Percentiles rank a stretch among this genome's conserved stretches.
These are phyloP conservation scores for Colletotrichum orbiculare DNA, from an alignment of 2,329 filamentous ascomycete species.

Conservation along the genomic window DNA sequence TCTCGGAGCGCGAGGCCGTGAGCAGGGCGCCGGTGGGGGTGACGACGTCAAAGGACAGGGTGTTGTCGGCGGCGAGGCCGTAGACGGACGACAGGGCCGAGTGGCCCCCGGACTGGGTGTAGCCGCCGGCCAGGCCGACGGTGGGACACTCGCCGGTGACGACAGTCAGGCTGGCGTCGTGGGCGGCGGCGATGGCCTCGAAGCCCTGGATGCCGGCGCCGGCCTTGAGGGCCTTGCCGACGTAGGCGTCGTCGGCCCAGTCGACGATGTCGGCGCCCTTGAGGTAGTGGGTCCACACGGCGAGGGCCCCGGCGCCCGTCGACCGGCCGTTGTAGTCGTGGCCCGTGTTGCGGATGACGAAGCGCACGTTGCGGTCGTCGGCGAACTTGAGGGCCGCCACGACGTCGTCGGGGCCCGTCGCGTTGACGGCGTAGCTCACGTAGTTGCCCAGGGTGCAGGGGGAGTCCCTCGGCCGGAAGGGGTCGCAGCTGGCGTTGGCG, in stretches of 20 bases:
- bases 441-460: constrained; percentile 50
- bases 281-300: constrained; percentile 60
- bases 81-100: constrained; percentile 55
- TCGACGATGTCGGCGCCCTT: constrained; percentile 53
- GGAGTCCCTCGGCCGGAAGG: constrained; percentile 46
- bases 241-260: constrained; percentile 49
- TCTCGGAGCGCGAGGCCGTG: constrained; percentile 61
- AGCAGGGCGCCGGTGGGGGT: constrained; percentile 62
- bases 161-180: constrained; percentile 51
- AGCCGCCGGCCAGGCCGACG: constrained; percentile 66
- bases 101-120: constrained; percentile 65
- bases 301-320: constrained; percentile 60
- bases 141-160: constrained; percentile 61
- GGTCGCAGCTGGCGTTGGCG: constrained; percentile 44
- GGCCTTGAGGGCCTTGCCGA: constrained; percentile 61
- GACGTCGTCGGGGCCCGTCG: constrained; percentile 46
- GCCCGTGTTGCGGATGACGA: constrained; percentile 49
- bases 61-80: constrained; percentile 71
- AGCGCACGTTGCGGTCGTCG: constrained; percentile 49
- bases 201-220: constrained; percentile 63
- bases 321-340: constrained; percentile 57
- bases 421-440: constrained; percentile 41
- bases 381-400: constrained; percentile 50
- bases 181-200: constrained; percentile 56
- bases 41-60: constrained; percentile 68